A percentile compares a stretch with the other conserved stretches of the same genome.
Conservation (phyloP, 2,329 filamentous ascomycete species). For the Alternaria sp. region DNA sequence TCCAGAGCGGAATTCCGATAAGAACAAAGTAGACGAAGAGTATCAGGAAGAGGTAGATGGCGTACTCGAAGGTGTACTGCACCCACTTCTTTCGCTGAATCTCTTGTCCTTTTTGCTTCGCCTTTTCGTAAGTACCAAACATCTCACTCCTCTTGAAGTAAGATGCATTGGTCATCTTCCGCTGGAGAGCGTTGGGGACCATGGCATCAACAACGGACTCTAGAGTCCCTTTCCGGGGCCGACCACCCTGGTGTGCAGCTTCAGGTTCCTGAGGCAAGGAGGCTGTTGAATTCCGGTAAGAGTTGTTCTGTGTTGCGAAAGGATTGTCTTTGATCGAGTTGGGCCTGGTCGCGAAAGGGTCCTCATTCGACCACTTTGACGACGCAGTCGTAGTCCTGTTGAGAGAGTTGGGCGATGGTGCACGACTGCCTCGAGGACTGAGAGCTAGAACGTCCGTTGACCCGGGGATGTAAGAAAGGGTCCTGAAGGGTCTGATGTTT, state of each 20-base stretch:
- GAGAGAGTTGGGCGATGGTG: conserved; percentile 1
- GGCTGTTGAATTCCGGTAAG: neutral
- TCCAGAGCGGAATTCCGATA: conserved; percentile 55
- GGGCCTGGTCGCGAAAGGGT: conserved; percentile 18
- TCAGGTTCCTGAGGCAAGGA: conserved; percentile 12
- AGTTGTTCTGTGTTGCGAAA: conserved; percentile 7
- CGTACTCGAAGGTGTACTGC: conserved; percentile 49
- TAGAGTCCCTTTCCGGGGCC: conserved; percentile 19
- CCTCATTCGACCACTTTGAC: conserved; percentile 11
- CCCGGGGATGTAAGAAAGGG: conserved; percentile 5
- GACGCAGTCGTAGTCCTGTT: neutral
- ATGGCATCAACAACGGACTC: conserved; percentile 24
- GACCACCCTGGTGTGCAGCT: conserved; percentile 5
- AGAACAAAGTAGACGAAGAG: conserved; percentile 56
- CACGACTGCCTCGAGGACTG: conserved; percentile 9
- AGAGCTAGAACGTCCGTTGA: conserved; percentile 1
- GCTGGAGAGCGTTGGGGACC: conserved; percentile 21
- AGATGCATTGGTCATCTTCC: conserved; percentile 24
- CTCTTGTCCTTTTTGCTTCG: conserved; percentile 27
- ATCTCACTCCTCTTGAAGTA: conserved; percentile 22
- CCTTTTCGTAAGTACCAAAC: conserved; percentile 30
- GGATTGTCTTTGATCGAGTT: conserved; percentile 16
- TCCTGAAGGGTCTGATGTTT: neutral
- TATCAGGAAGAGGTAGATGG: conserved; percentile 44
- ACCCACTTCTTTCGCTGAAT: conserved; percentile 44